Evolutionary conservation across 1,284 basidiomycete genomes (phyloP), one percentile per base, ranked within the genome.

Genomic region (Takashimella tepidaria): DNA sequence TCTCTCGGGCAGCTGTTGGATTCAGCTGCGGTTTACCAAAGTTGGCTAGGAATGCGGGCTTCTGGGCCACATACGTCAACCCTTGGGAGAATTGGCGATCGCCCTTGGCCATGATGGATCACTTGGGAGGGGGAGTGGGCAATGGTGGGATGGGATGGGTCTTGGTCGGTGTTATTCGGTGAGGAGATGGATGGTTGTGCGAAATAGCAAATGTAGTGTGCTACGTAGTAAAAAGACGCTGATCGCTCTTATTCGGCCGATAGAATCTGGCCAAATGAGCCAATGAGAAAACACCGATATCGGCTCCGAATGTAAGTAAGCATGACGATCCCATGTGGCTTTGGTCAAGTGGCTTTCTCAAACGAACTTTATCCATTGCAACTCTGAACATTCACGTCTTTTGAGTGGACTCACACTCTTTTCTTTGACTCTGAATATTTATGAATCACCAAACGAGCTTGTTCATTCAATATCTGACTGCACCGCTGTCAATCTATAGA

Each of bases 21-120:
- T n/a, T n/a, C 10, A 57, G 20, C 22, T 54, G 48, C 5, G 60
- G 56, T 53, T 63, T 23, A 26, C 72, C 72, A 50, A 73, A 74
- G 56, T 69, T 72, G 40, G 59, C 50, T 10, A 74, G 61, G 53
- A 74, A 74, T 11, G 62, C 40, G 5, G 72, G 72, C 49, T 62
- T 70, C 16, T 65, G 56, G 11, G 70, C 63, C 45, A 69, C 61
- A 53, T 74, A 74, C 16, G 62, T 58, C 40, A 74, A 62, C 4
- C 66, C 66, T 10, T 57, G 49, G 11, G 61, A 61, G 53, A 59
- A 51, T 54, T 69, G 63, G 42, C 42, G 42, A 20, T 22, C 42
- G 21, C 21, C 42, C 16, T 43, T 43, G 5, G 12, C 42, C 21
- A 43, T 43, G 5, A 10, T 20, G 13, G 12, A 19, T 43, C 8